Conservation (phyloP, 805 yeast species). For the Ogataea nakhonphanomensis region DNA sequence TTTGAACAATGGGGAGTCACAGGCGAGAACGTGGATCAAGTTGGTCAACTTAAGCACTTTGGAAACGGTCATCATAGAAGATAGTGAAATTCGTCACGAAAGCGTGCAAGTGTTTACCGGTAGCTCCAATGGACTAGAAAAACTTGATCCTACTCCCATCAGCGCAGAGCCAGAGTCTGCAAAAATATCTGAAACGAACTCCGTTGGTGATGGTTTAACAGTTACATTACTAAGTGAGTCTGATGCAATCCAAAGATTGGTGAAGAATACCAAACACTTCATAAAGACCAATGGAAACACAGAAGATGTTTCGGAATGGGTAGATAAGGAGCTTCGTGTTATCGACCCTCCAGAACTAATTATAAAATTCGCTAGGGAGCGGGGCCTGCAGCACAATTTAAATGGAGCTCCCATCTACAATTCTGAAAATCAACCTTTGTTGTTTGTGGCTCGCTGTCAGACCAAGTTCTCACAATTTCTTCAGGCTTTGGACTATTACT, state of each 20-base stretch:
- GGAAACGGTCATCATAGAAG: constrained; percentile 16
- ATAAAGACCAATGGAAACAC: constrained; percentile 1
- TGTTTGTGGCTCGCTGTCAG: constrained; percentile 6
- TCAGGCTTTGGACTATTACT: constrained; percentile 10
- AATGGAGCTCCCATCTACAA: constrained; percentile 22
- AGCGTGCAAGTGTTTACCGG: not conserved
- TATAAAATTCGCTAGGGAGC: constrained; percentile 17
- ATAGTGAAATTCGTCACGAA: constrained; percentile 7
- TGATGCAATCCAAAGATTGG: constrained; percentile 9
- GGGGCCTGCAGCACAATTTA: constrained; percentile 14
- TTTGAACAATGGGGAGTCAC: constrained; percentile 17
- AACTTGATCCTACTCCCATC: constrained; percentile 16
- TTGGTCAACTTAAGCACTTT: constrained; percentile 20
- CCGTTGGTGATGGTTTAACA: constrained; percentile 11
- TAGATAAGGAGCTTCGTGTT: constrained; percentile 13
- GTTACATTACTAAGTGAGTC: constrained; percentile 12
- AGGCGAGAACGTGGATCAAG: constrained; percentile 21
- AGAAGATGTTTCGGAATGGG: constrained; percentile 5
- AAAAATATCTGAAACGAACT: constrained; percentile 7
- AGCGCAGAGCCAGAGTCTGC: constrained; percentile 14
- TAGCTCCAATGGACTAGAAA: constrained; percentile 4
- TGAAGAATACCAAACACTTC: constrained; percentile 5
- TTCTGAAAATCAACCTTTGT: constrained; percentile 11
- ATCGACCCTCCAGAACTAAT: constrained; percentile 20
- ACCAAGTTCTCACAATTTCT: constrained; percentile 17